Conservation (phyloP, 2,329 filamentous ascomycete genomes). For the Aureobasidium sp. region DNA sequence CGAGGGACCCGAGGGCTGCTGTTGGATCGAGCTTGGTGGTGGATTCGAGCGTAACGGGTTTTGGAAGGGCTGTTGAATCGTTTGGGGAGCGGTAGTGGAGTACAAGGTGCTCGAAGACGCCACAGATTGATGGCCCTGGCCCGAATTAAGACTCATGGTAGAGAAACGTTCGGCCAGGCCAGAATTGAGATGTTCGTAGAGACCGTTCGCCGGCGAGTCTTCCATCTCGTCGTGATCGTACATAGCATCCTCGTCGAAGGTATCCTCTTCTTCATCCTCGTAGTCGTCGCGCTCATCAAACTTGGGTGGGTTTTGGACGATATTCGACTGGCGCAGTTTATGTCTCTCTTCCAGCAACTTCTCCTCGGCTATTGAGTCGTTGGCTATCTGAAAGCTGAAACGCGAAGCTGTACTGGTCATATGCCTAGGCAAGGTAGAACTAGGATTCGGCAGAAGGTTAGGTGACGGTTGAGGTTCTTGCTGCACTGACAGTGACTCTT, state of each 20-base stretch:
- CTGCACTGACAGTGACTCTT: not conserved
- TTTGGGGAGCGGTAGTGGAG: not conserved
- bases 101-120: slow-evolving; percentile 3
- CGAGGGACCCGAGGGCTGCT: not conserved
- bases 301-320: not conserved
- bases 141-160: not conserved
- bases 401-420: slow-evolving; percentile 63
- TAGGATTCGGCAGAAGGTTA: not conserved
- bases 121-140: not conserved
- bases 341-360: slow-evolving; percentile 68
- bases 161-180: not conserved
- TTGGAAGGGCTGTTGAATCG: not conserved
- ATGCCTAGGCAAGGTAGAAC: slow-evolving; percentile 32
- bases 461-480: not conserved
- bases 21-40: not conserved
- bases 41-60: slow-evolving; percentile 7
- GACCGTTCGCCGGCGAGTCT: not conserved
- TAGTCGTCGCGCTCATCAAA: not conserved
- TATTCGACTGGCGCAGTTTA: slow-evolving; percentile 50
- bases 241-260: slow-evolving; percentile 35
- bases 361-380: slow-evolving; percentile 57
- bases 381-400: slow-evolving; percentile 76
- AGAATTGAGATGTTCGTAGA: not conserved
- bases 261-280: slow-evolving; percentile 25
- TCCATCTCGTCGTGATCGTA: slow-evolving; percentile 44